Conservation (phyloP, 495 filamentous ascomycete genomes). For the Xylaria palmicola region DNA sequence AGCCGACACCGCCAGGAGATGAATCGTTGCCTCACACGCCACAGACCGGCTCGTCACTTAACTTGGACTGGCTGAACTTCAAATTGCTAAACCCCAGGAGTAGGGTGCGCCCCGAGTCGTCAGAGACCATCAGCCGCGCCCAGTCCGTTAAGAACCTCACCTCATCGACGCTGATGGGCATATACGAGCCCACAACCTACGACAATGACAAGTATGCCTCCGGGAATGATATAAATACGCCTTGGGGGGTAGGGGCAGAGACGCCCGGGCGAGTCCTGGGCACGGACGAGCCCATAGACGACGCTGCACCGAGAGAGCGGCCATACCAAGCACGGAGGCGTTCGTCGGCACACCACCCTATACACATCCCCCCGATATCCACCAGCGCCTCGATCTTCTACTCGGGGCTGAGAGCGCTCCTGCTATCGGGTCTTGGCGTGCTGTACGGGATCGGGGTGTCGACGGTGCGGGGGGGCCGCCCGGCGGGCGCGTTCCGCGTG, state of each 20-base stretch:
- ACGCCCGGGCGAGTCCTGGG: conserved; percentile 48
- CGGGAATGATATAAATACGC: conserved; percentile 38
- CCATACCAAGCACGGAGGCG: conserved; percentile 18
- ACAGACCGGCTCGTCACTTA: conserved; percentile 15
- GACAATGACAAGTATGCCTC: conserved; percentile 37
- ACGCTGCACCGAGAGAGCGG: conserved; percentile 29
- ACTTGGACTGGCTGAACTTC: conserved; percentile 28
- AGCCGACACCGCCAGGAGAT: conserved; percentile 42
- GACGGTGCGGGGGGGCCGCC: conserved; percentile 52
- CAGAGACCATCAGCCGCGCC: conserved; percentile 54
- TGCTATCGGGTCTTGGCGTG: conserved; percentile 80
- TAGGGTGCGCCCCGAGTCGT: conserved; percentile 24
- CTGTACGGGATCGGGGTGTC: conserved; percentile 82
- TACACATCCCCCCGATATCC: conserved; percentile 17
- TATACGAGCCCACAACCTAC: conserved; percentile 71
- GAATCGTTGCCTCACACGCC: conserved; percentile 53
- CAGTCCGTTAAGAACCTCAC: conserved; percentile 85
- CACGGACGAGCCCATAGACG: conserved; percentile 28
- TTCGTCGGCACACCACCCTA: conserved; percentile 22
- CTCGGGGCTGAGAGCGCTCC: conserved; percentile 53
- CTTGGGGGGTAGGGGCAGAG: conserved; percentile 73
- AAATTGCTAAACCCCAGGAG: conserved; percentile 37
- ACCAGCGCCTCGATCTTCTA: conserved; percentile 24
- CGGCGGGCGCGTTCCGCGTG: conserved; percentile 52
- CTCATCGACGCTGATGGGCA: conserved; percentile 83